These are phyloP conservation scores for Suillus subaureus DNA, from an alignment of 768 basidiomycete species.

Conservation along the genomic window DNA sequence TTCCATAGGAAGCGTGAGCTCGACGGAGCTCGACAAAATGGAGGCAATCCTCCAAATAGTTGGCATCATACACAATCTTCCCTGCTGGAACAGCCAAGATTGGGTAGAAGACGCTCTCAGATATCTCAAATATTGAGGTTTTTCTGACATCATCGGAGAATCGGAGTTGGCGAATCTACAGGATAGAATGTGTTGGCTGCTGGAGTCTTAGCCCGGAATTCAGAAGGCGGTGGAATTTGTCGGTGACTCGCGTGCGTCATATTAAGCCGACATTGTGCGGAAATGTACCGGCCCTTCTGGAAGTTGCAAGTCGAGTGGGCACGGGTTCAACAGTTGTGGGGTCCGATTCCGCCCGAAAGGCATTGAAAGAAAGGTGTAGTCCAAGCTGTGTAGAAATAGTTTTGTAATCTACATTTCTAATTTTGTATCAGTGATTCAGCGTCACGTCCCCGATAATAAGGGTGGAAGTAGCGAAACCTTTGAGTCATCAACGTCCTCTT, in stretches of 20 bases:
- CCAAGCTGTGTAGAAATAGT: no score
- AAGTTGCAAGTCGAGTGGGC: no score
- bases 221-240: background rate
- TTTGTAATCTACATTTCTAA: background rate
- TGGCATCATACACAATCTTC: no score
- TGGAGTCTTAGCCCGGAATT: background rate
- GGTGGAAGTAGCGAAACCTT: background rate
- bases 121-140: background rate
- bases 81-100: background rate
- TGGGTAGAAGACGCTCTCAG: background rate
- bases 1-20: constrained; percentile 24
- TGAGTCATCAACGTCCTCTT: no score
- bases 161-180: background rate
- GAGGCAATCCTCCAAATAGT: no score
- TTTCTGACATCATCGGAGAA: background rate
- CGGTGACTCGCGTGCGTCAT: background rate
- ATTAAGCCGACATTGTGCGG: background rate
- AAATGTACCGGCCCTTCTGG: background rate
- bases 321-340: no score
- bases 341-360: no score
- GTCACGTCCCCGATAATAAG: background rate
- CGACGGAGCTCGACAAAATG: background rate
- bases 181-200: background rate
- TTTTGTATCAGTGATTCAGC: background rate
- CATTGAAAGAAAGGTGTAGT: background rate